Evolutionary conservation across 2,329 filamentous ascomycete species (phyloP), one percentile per base, ranked within the genome.

Genomic region (Diaporthe longicolla): DNA sequence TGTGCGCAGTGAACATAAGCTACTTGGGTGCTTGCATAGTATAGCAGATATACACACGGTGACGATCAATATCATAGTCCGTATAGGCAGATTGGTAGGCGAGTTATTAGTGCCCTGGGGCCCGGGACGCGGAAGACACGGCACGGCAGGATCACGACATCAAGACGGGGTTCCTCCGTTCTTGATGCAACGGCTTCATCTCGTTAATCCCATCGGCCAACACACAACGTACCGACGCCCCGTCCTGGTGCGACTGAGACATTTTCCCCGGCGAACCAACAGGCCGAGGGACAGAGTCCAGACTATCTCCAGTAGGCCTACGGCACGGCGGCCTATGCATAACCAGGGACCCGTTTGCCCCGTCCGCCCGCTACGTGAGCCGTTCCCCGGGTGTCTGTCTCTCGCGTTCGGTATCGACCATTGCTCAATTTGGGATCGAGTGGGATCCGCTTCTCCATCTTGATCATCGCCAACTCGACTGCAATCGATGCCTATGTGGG

Each of bases 401-500:
- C 58, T 61, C 45, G 45, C 63, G 48, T 15, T 68, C 58, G 57
- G 58, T 55, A 66, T 29, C 43, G 59, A 32, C 21, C n/a, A 35
- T 40, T 7, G 55, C 26, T 61, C 69, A 54, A 55, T 65, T 63
- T 59, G 57, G 70, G 54, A 63, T 54, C 66, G 61, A 63, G 43
- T 37, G n/a, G 58, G 72, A 52, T 48, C 48, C 26, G 50, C 52
- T 61, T 50, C 54, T 45, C 54, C 65, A 58, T 52, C 66, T 58
- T 58, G 52, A 58, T 71, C 68, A 58, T 71, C 68, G 66, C 50
- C 66, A 70, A 57, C 66, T 55, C 66, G 48, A 35, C 66, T 37
- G 45, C 45, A 66, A 52, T 37, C 63, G 29, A 50, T 66, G 63
- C 19, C 63, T 40, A 21, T 45, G 45, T 66, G 61, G 61, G 63